A percentile compares a stretch with the other conserved stretches of the same genome.
phyloP scores from a whole-genome alignment of 345 rosid genomes.

The Eucalyptus curtisii region DNA sequence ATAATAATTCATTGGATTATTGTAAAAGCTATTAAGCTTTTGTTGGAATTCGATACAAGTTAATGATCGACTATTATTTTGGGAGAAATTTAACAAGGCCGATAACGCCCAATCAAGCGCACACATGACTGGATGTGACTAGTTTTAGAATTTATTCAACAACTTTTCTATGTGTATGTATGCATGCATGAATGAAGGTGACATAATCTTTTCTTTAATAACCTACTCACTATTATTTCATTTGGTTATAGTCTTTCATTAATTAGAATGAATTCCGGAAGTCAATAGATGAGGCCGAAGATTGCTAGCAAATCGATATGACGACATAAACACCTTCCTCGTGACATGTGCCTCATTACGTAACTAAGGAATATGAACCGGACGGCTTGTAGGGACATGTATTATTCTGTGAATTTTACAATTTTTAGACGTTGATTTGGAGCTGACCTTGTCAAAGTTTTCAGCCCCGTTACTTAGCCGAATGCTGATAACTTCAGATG shows the following conservation, averaged over 20 bases:
- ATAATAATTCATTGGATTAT: background rate
- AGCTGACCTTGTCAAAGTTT: background rate
- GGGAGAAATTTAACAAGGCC: background rate
- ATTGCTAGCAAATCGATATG: background rate
- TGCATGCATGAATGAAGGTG: background rate
- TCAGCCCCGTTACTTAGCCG: background rate
- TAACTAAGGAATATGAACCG: background rate
- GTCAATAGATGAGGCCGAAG: background rate
- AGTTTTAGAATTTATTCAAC: background rate
- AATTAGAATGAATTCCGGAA: background rate
- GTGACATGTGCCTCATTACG: background rate
- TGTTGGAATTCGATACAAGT: background rate
- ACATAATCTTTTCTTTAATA: too few species aligned
- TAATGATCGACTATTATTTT: background rate
- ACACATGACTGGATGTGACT: background rate
- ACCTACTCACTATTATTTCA: too few species aligned
- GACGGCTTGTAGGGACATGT: background rate
- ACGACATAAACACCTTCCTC: background rate
- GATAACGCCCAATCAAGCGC: accelerated
- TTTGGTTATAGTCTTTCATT: background rate
- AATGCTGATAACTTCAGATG: background rate
- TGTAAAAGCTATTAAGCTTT: background rate
- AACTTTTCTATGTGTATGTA: background rate
- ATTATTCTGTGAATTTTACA: background rate
- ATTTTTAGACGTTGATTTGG: background rate